Evolutionary conservation across 768 basidiomycete genomes (phyloP), one percentile per base, ranked within the genome.

Genomic region (Podaxis sp.): DNA sequence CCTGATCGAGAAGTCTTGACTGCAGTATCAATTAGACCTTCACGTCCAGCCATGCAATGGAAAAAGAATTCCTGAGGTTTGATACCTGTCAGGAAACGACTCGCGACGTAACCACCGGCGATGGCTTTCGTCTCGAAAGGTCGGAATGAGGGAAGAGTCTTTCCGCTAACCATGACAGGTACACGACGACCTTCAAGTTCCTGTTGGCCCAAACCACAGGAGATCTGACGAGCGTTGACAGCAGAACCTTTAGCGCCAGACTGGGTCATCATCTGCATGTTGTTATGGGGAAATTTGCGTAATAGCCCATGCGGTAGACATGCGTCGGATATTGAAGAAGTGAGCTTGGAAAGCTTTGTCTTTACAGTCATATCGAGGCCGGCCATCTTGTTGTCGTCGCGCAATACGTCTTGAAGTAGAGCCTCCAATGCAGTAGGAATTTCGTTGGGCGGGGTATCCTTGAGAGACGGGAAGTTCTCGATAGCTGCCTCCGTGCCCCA

Each of bases 51-150:
- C 97, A 99, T 99, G 71, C 97, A 98, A 76, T 99, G 97, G 82
- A 99, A 99, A 78, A 97, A 99, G 76, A 98, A 99, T 73, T 99
- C 97, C 71, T 99, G 97, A 0, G 97, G 97, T 67, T 90, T 92
- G 72, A 99, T 87, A 57, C 97, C 97, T 5, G 97, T 98, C 79
- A 99, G 83, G 82, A 99, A 99, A 37, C 97, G 93, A 72, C 96
- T 97, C 13, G 93, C 95, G 50, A 99, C 92, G 72, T 96, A 99
- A 6, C 97, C 97, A 69, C 97, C 97, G 11, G 97, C 96, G 63
- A 98, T 93, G 4, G 97, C 95, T 62, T 88, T 90, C n/a, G 97
- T 98, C 74, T 98, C 97, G 74, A 98, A 98, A 0, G 95, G 79
- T 69, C 90, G 89, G 86, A 98, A 99, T 2, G 94, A 94, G 10